Evolutionary conservation across 2,329 filamentous ascomycete genomes (phyloP).

Genomic region (Phoma sp.): DNA sequence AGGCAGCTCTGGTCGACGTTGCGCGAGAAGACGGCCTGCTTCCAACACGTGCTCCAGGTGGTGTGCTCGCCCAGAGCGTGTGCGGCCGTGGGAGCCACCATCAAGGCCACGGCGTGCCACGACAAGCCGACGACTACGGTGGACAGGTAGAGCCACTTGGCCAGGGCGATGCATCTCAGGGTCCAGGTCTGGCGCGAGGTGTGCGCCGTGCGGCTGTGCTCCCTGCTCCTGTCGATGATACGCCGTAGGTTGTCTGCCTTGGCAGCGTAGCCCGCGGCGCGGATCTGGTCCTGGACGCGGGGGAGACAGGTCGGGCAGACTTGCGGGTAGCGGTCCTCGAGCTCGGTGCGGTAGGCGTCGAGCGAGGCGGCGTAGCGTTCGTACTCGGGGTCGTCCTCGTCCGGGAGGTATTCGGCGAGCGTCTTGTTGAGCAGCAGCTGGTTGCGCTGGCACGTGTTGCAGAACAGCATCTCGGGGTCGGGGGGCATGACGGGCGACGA

Average conservation of each 20-base stretch:
- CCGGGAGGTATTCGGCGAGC: slow-evolving; percentile 79
- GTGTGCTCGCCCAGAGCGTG: slow-evolving; percentile 2
- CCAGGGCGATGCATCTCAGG: slow-evolving; percentile 54
- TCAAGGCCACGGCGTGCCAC: slow-evolving; percentile 44
- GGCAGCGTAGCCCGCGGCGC: slow-evolving; percentile 76
- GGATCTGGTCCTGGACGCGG: slow-evolving; percentile 72
- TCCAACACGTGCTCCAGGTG: slow-evolving; percentile 28
- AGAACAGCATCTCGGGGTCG: slow-evolving; percentile 61
- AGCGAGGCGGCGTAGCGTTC: slow-evolving; percentile 70
- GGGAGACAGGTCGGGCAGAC: slow-evolving; percentile 83
- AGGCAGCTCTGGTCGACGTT: slow-evolving; percentile 38
- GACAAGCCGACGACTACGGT: slow-evolving; percentile 42
- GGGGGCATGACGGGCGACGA: slow-evolving; percentile 29
- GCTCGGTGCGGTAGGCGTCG: slow-evolving; percentile 70
- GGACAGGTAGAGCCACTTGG: slow-evolving; percentile 51
- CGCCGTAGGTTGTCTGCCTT: slow-evolving; percentile 80
- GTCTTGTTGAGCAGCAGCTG: slow-evolving; percentile 80
- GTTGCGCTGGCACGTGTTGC: slow-evolving; percentile 83
- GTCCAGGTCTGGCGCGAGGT: slow-evolving; percentile 52
- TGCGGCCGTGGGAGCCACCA: slow-evolving; percentile 23
- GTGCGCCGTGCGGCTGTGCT: slow-evolving; percentile 27
- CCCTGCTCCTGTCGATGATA: slow-evolving; percentile 68
- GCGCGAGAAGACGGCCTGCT: slow-evolving; percentile 25
- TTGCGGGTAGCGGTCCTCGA: slow-evolving; percentile 87
- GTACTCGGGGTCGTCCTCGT: slow-evolving; percentile 71